Conservation (phyloP, 768 basidiomycete genomes). For the Xerocomus brunneocitrinus region DNA sequence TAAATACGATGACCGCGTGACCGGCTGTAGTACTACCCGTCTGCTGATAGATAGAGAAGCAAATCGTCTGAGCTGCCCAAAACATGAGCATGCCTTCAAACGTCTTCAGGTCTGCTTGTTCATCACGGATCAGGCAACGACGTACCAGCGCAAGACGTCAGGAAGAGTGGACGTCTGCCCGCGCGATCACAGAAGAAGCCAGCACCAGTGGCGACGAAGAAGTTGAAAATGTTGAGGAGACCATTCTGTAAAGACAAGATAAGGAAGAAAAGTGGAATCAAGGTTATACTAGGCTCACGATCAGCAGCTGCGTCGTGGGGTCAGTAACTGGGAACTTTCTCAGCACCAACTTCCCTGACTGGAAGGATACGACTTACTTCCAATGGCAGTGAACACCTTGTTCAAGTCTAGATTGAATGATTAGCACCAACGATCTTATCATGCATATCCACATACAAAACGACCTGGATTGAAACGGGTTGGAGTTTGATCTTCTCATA, state of each 20-base stretch:
- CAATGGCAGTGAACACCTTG: slow-evolving; percentile 49
- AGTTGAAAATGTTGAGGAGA: slow-evolving; percentile 51
- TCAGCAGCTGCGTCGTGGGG: slow-evolving; percentile 39
- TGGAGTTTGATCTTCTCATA: neutral
- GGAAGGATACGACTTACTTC: slow-evolving; percentile 31
- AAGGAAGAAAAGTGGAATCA: neutral
- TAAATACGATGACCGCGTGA: slow-evolving; percentile 44
- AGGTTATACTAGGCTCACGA: slow-evolving; percentile 25
- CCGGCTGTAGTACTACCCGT: slow-evolving; percentile 27
- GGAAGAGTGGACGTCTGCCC: slow-evolving; percentile 48
- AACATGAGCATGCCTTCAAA: slow-evolving; percentile 39
- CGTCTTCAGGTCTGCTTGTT: slow-evolving; percentile 28
- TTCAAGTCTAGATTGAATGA: slow-evolving; percentile 36
- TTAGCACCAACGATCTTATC: neutral
- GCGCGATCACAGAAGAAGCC: slow-evolving; percentile 46
- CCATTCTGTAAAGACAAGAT: slow-evolving; percentile 38
- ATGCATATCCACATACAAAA: slow-evolving; percentile 24
- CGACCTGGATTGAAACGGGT: slow-evolving; percentile 4
- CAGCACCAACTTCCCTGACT: neutral
- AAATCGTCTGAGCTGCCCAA: slow-evolving; percentile 37
- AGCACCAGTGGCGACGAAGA: slow-evolving; percentile 47
- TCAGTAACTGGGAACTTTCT: slow-evolving; percentile 34
- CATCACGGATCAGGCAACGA: slow-evolving; percentile 10
- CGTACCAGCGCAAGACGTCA: slow-evolving; percentile 42
- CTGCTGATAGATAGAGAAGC: slow-evolving; percentile 30